Evolutionary conservation across 345 rosid species (phyloP).

Genomic region (Ailanthus altissimus): DNA sequence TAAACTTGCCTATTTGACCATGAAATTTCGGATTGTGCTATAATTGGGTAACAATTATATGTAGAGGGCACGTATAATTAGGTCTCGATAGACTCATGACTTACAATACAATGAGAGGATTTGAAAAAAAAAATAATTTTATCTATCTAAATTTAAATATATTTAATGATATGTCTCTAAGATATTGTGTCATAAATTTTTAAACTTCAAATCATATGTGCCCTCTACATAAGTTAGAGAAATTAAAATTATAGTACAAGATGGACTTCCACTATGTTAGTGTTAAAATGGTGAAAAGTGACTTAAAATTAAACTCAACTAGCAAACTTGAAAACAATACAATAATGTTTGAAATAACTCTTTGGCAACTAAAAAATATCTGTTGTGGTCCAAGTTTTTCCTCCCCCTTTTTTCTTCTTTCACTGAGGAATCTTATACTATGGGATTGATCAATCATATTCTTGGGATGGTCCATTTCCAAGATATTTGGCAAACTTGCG

Average conservation of each 20-base stretch:
- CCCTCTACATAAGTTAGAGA: no score
- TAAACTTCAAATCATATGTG: no score
- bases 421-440: neutral
- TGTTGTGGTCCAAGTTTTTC: neutral
- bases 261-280: neutral
- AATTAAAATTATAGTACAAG: neutral
- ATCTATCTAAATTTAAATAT: no score
- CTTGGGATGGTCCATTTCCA: conserved; percentile 22
- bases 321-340: neutral
- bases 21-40: no score
- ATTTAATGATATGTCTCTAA: no score
- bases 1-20: no score
- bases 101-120: no score
- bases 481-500: conserved; percentile 27
- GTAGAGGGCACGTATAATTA: no score
- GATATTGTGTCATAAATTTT: no score
- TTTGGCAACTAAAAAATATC: neutral
- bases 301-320: neutral
- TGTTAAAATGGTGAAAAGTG: neutral
- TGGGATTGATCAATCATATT: neutral
- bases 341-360: neutral
- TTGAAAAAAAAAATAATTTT: no score
- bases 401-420: neutral
- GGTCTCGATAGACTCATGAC: no score
- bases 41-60: no score